Evolutionary conservation across 2,329 filamentous ascomycete species (phyloP), one percentile per base, ranked within the genome.

Genomic region (Claviceps purpurea): DNA sequence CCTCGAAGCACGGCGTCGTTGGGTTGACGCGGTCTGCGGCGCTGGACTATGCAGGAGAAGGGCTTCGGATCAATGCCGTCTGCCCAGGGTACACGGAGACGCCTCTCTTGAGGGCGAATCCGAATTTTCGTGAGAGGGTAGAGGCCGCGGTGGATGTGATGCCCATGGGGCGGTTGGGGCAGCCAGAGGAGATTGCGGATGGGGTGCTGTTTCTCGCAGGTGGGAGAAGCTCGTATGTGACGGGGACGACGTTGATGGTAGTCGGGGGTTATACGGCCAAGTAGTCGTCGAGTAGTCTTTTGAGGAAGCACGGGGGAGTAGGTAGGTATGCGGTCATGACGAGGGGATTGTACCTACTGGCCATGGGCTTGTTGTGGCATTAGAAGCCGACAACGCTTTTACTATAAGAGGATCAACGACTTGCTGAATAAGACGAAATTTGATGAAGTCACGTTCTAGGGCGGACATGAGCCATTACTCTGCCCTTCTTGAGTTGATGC

Each of bases 21-120:
- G 75, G 75, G 0, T 64, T 82, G 46, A 79, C 75, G 10, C 73
- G 69, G 58, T 71, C 70, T 2, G 77, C 81, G 55, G 78, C 73
- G 1, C 70, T 73, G 46, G 68, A 69, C 1, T 81, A 81, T 63
- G 74, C 72, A 1, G 58, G 66, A 3, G 59, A 68, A 48, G 72
- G 71, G 3, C 78, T 82, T 53, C 73, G 77, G 47, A 76, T 82
- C 61, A 82, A 82, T 58, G 77, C 76, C 2, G 73, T 82, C n/a
- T 80, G 78, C 52, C 78, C 78, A 0, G 75, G 71, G 10, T 76
- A 72, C 11, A 66, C 75, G 38, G 60, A 64, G 44, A 75, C 72
- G 2, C 70, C 72, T 0, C 56, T 74, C 3, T 53, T 70, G 1
- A 60, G 55, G 10, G 30, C 30, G 10, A 52, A 52, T 24, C 61